Conservation (phyloP, 345 rosid species). For the Anacardium occidentale region DNA sequence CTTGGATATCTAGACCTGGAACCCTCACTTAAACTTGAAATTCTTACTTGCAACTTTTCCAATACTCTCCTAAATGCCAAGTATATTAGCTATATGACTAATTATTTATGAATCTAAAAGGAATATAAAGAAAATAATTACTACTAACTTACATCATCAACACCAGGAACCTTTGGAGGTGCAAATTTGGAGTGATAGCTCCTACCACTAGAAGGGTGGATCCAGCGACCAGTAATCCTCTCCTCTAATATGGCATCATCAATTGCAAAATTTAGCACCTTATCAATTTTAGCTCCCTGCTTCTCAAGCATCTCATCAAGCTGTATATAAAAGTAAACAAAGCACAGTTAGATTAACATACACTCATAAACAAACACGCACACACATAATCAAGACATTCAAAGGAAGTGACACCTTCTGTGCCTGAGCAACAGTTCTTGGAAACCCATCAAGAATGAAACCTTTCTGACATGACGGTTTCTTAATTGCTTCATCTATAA, state of each 20-base stretch:
- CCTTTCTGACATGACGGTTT: slow-evolving; percentile 91
- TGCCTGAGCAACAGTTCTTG: slow-evolving; percentile 89
- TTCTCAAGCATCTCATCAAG: slow-evolving; percentile 93
- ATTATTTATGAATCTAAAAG: neutral
- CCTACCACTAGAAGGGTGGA: slow-evolving; percentile 96
- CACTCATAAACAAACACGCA: neutral
- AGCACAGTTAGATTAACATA: slow-evolving; percentile 25
- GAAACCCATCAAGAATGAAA: slow-evolving; percentile 95
- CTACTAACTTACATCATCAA: slow-evolving; percentile 74
- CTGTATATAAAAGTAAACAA: slow-evolving; percentile 33
- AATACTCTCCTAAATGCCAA: neutral
- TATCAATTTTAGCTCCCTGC: slow-evolving; percentile 70
- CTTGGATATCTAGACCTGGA: neutral
- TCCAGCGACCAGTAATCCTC: slow-evolving; percentile 96
- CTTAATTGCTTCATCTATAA: slow-evolving; percentile 92
- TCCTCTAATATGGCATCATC: slow-evolving; percentile 91
- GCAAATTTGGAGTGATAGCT: slow-evolving; percentile 82
- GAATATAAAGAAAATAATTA: slow-evolving; percentile 11
- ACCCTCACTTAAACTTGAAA: neutral
- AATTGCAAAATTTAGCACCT: slow-evolving; percentile 83
- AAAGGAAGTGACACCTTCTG: slow-evolving; percentile 55
- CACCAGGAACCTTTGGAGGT: slow-evolving; percentile 77
- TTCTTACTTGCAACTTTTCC: neutral
- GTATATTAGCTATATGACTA: neutral
- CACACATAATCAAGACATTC: neutral